Conservation (phyloP, 139 green algal genomes). For the Chlamydomonas sphaeroides region DNA sequence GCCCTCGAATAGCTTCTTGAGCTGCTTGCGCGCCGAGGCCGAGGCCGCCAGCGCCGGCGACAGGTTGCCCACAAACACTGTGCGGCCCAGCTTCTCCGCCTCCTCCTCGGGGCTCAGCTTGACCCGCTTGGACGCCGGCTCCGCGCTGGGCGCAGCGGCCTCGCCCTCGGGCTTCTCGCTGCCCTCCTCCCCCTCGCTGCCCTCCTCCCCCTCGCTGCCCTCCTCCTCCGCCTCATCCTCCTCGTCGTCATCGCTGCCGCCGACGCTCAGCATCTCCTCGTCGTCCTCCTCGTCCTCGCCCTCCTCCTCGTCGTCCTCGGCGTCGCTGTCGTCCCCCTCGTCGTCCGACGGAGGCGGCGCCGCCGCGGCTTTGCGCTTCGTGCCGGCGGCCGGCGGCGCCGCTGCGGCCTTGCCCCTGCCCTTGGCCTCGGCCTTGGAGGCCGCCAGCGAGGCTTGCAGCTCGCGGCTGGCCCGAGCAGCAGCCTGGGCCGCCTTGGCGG, state of each 20-base stretch:
- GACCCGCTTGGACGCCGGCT: background rate
- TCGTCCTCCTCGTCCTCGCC: background rate
- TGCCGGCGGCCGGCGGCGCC: too few relatives aligned
- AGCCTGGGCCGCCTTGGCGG: too few relatives aligned
- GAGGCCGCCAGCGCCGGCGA: conserved; percentile 57
- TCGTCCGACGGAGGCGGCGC: background rate
- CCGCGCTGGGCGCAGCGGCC: background rate
- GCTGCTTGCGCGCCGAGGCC: conserved; percentile 47
- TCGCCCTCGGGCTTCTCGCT: too few relatives aligned
- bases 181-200: background rate
- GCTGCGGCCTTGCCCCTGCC: too few relatives aligned
- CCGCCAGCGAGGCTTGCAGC: too few relatives aligned
- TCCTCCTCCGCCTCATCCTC: background rate
- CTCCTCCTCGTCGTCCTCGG: background rate
- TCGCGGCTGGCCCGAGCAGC: too few relatives aligned
- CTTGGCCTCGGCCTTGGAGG: too few relatives aligned
- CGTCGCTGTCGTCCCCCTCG: background rate
- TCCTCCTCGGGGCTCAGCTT: conserved; percentile 51
- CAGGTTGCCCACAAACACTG: conserved; percentile 95
- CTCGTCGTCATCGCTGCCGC: background rate
- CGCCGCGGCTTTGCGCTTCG: too few relatives aligned
- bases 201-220: background rate
- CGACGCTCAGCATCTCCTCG: background rate
- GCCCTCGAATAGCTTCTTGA: conserved; percentile 70
- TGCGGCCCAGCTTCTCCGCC: conserved; percentile 71